phyloP scores from a whole-genome alignment of 257 asterid genomes.

The Scutellaria minor region DNA sequence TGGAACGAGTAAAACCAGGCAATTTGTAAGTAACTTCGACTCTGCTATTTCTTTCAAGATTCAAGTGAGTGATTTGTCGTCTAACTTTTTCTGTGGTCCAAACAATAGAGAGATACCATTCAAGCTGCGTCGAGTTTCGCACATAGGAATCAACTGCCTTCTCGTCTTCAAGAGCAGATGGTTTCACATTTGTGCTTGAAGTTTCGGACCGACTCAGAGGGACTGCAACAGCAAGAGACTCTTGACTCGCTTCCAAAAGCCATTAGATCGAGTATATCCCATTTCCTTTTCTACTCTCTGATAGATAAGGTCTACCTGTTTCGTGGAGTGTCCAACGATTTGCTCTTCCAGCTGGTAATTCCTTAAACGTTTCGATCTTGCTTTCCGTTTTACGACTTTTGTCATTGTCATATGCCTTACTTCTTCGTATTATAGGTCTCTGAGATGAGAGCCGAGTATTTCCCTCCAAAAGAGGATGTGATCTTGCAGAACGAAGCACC shows the following conservation, averaged over 20 bases:
- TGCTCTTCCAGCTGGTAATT: slow-evolving; percentile 61
- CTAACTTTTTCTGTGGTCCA: neutral
- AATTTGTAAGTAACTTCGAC: slow-evolving; percentile 47
- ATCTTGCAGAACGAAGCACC: slow-evolving; percentile 73
- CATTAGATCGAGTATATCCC: slow-evolving; percentile 55
- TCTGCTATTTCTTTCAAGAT: neutral
- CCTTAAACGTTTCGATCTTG: neutral
- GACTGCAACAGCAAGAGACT: slow-evolving; percentile 61
- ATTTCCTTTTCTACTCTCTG: slow-evolving; percentile 55
- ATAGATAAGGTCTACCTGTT: slow-evolving; percentile 62
- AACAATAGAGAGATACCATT: slow-evolving; percentile 58
- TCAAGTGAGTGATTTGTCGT: neutral
- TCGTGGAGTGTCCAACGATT: slow-evolving; percentile 59
- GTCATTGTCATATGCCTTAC: neutral
- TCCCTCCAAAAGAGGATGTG: slow-evolving; percentile 67
- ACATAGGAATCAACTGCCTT: slow-evolving; percentile 59
- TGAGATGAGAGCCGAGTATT: slow-evolving; percentile 70
- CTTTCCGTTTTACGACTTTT: neutral
- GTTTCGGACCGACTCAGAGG: slow-evolving; percentile 61
- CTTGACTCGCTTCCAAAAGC: slow-evolving; percentile 64
- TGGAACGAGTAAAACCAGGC: slow-evolving; percentile 58
- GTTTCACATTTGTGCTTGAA: slow-evolving; percentile 58
- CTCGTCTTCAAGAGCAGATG: slow-evolving; percentile 67
- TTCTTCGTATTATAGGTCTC: slow-evolving; percentile 44
- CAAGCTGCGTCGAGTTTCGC: slow-evolving; percentile 63